Evolutionary conservation across 176 grass and related monocot genomes (phyloP).

Genomic region (Oropetium thomaeum): DNA sequence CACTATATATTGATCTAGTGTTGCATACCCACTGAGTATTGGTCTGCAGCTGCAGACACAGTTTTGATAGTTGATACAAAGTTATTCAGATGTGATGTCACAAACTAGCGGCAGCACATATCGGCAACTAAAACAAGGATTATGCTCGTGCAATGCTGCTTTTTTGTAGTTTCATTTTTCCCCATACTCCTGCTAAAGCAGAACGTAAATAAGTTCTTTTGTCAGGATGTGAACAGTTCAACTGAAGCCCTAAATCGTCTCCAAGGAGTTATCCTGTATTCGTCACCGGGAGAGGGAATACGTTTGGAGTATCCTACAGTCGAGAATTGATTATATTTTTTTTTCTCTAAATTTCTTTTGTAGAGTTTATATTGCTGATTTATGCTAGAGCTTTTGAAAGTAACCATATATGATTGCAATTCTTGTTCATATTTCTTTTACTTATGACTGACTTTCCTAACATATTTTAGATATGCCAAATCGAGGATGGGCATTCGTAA

Average conservation of each 20-base stretch:
- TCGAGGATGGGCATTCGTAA: constrained; percentile 88
- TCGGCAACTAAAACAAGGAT: neutral
- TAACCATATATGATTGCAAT: neutral
- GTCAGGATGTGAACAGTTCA: constrained; percentile 70
- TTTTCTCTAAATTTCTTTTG: constrained; percentile 2
- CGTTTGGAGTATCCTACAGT: constrained; percentile 91
- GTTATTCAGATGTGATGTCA: neutral
- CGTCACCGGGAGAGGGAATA: constrained; percentile 74
- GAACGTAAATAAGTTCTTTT: constrained; percentile 25
- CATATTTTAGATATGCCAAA: constrained; percentile 79
- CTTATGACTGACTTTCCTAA: constrained; percentile 34
- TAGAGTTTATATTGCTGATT: neutral
- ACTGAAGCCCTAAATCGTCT: constrained; percentile 75
- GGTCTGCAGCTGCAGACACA: neutral
- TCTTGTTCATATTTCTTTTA: neutral
- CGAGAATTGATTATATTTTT: constrained; percentile 27
- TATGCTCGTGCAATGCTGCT: neutral
- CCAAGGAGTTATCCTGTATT: constrained; percentile 73
- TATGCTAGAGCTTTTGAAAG: neutral
- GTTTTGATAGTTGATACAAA: neutral
- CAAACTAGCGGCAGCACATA: neutral
- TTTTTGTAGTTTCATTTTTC: neutral
- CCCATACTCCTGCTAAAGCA: neutral
- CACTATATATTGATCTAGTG: neutral
- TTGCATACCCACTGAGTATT: neutral